phyloP scores from a whole-genome alignment of 2,329 filamentous ascomycete genomes.

The Geosmithia flava region DNA sequence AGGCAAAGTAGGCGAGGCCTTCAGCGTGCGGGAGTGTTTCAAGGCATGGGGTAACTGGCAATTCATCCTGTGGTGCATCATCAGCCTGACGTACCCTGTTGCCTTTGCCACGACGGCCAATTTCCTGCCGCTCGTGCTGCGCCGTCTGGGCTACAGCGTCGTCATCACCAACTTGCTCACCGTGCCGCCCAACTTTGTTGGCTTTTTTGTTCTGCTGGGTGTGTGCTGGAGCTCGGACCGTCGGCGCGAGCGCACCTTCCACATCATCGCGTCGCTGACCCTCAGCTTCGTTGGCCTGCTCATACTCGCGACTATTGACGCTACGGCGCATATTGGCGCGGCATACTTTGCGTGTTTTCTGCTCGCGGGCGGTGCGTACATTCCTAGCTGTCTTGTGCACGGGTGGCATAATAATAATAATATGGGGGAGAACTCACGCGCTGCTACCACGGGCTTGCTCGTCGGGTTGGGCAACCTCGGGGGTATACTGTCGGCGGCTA shows the following conservation, averaged over 20 bases:
- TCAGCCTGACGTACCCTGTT: conserved; percentile 33
- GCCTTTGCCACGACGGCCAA: conserved; percentile 22
- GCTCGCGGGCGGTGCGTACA: conserved; percentile 29
- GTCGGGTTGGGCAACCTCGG: conserved; percentile 35
- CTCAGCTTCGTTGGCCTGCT: conserved; percentile 29
- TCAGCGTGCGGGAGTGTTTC: conserved; percentile 27
- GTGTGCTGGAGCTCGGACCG: conserved; percentile 30
- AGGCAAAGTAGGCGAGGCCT: conserved; percentile 18
- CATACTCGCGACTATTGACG: conserved; percentile 28
- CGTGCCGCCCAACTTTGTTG: conserved; percentile 33
- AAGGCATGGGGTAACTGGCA: conserved; percentile 20
- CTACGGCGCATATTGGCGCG: conserved; percentile 23
- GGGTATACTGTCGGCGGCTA: conserved; percentile 29
- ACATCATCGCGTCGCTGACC: conserved; percentile 21
- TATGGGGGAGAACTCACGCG: conserved; percentile 30
- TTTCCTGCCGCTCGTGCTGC: conserved; percentile 34
- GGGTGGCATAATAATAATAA: conserved; percentile 42
- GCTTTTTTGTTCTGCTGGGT: conserved; percentile 28
- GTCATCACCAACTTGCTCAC: conserved; percentile 35
- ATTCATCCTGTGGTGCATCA: conserved; percentile 29
- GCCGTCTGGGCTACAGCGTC: conserved; percentile 26
- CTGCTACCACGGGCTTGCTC: conserved; percentile 32
- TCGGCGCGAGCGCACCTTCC: conserved; percentile 30
- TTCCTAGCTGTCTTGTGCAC: conserved; percentile 32
- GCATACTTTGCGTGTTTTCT: conserved; percentile 39